phyloP scores from a whole-genome alignment of 345 rosid genomes.

The Moricandia moricandioides region DNA sequence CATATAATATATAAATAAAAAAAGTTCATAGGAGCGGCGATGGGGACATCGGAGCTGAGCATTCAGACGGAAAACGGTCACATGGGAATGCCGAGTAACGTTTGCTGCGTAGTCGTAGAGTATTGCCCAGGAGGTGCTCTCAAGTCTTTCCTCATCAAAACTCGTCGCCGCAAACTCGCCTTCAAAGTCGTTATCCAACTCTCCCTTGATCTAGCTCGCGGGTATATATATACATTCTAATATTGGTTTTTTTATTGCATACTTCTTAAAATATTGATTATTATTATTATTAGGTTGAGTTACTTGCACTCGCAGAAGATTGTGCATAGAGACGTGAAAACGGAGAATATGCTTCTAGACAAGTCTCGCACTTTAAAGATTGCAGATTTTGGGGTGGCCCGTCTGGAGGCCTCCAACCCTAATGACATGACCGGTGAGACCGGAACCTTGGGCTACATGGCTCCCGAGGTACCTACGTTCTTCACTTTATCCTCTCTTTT shows the following conservation, averaged over 20 bases:
- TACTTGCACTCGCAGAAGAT: conserved; percentile 89
- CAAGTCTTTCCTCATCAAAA: conserved; percentile 87
- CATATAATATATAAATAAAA: too few relatives aligned
- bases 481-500: too few relatives aligned
- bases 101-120: conserved; percentile 92
- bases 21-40: conserved; percentile 87
- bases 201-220: conserved; percentile 94
- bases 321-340: conserved; percentile 97
- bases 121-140: conserved; percentile 93
- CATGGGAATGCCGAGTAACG: conserved; percentile 76
- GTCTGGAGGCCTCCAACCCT: conserved; percentile 96
- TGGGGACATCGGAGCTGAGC: conserved; percentile 80
- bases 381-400: conserved; percentile 98
- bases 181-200: conserved; percentile 88
- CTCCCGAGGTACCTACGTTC: conserved; percentile 70
- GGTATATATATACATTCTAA: conserved; percentile 39
- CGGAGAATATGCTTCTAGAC: conserved; percentile 96
- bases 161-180: conserved; percentile 82
- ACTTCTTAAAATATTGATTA: too few relatives aligned
- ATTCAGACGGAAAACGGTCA: conserved; percentile 80
- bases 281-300: conserved; percentile 55
- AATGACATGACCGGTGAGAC: conserved; percentile 99
- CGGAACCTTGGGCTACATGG: conserved; percentile 99
- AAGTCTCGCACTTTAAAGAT: conserved; percentile 82
- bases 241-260: neutral